These are phyloP conservation scores for Ceratocystis lukuohia DNA, from an alignment of 2,329 filamentous ascomycete species.

Conservation along the genomic window DNA sequence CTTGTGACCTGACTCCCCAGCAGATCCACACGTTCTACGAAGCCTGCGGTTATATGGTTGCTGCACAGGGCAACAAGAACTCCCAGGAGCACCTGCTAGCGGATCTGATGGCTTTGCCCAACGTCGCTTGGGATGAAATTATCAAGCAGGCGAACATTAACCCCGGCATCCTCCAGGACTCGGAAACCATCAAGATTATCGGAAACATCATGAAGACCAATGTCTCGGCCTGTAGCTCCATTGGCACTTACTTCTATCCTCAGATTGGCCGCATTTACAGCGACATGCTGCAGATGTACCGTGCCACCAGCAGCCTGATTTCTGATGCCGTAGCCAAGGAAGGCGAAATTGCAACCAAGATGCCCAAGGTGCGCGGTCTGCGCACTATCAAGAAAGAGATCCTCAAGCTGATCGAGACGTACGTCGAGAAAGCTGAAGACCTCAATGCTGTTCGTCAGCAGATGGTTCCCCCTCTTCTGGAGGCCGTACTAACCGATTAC, in stretches of 20 bases:
- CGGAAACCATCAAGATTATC: conserved; percentile 94
- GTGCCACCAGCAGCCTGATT: conserved; percentile 89
- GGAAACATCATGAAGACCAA: conserved; percentile 99
- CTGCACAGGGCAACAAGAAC: conserved; percentile 87
- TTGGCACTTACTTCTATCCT: conserved; percentile 93
- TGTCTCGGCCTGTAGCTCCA: conserved; percentile 92
- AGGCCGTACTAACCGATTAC: conserved; percentile 90
- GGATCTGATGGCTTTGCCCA: conserved; percentile 87
- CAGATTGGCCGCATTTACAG: conserved; percentile 96
- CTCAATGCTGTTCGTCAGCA: conserved; percentile 82
- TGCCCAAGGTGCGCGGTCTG: conserved; percentile 86
- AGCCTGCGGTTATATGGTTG: conserved; percentile 98
- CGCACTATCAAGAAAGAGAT: conserved; percentile 99
- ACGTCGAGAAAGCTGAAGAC: conserved; percentile 96
- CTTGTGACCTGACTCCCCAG: conserved; percentile 84
- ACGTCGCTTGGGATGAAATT: conserved; percentile 88
- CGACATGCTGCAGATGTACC: conserved; percentile 99
- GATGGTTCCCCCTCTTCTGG: conserved; percentile 89
- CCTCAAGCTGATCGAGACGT: conserved; percentile 92
- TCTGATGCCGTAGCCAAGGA: conserved; percentile 65
- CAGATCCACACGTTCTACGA: conserved; percentile 99
- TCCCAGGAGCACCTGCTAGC: conserved; percentile 83
- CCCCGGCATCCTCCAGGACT: conserved; percentile 74
- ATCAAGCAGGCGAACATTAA: conserved; percentile 78
- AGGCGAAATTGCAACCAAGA: conserved; percentile 78